Base-by-base conservation (phyloP, 1,139 yeast genomes). In the Groenewaldozyma auringiensis region DNA sequence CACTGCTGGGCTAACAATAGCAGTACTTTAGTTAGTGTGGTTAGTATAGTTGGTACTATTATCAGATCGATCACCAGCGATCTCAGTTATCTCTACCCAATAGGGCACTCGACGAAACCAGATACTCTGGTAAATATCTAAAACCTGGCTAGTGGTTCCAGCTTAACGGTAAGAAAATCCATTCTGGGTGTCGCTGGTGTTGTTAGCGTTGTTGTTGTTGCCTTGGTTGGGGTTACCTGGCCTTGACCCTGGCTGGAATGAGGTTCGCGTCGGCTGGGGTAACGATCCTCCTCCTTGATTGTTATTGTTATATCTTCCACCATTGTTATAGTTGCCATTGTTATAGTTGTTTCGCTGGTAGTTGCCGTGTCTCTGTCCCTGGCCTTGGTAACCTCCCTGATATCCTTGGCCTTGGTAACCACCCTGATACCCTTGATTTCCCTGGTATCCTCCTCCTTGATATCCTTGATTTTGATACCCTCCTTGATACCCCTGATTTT, bases 381-480 rank as follows among this genome's bases (percentile, higher is more conserved):
- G 39, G 20, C 33, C 17, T 6, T 35, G 13, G 2, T 21, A 47
- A 21, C 49, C 41, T 16, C 45, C 44, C 8, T 47, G 47, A 33
- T 54, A 44, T 33, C 51, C 48, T 2, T 45, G 42, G 20, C 48
- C 46, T n/a, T 43, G 42, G 20, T 44, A 29, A 11, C 48, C 46
- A 14, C 48, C 43, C 21, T 37, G 34, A 21, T 47, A 25, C 4
- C 52, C 51, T 14, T 37, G 31, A 40, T 41, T 32, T 29, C 44
- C 35, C 17, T 47, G 47, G 6, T 50, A 46, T 4, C 50, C 48
- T 11, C 39, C 40, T 14, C 41, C 27, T n/a, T 46, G 40, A 16
- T 32, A n/a, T n/a, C 36, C 36, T n/a, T 32, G 18, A 8, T 20
- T 20, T 35, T 35, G 38, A 20, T 35, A 17, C 25, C 38, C 38